phyloP scores from a whole-genome alignment of 441 rosid species.

The Codiaeum variegatum region DNA sequence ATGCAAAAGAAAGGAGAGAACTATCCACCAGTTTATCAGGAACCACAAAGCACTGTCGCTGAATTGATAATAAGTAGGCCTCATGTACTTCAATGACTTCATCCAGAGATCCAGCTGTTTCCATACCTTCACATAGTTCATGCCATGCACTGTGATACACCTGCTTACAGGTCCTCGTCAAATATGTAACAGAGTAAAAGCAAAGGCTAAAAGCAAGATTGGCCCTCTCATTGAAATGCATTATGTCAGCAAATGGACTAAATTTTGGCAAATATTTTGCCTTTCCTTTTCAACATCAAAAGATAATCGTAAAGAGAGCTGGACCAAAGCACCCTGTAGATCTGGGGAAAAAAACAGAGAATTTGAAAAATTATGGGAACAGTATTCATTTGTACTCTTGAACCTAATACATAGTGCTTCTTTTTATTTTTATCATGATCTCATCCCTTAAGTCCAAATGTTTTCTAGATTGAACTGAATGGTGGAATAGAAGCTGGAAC shows the following conservation, averaged over 20 bases:
- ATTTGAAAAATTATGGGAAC: not conserved
- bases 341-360: not conserved
- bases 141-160: constrained; percentile 97
- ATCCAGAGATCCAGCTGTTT: constrained; percentile 81
- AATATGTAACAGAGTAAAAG: constrained; percentile 8
- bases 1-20: constrained; percentile 14
- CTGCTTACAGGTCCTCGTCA: constrained; percentile 43
- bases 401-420: not conserved
- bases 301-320: not conserved
- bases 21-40: constrained; percentile 82
- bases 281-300: constrained; percentile 1
- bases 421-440: not conserved
- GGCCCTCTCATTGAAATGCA: not conserved
- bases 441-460: not conserved
- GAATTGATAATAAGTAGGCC: constrained; percentile 82
- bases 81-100: constrained; percentile 96
- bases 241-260: not conserved
- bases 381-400: not conserved
- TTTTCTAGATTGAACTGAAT: not conserved
- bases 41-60: constrained; percentile 92
- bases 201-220: not conserved
- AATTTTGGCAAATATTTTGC: not conserved
- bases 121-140: constrained; percentile 89
- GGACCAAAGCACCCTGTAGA: not conserved
- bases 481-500: not conserved